Evolutionary conservation across 2,329 filamentous ascomycete genomes (phyloP).

Genomic region (Didymella pinodella): DNA sequence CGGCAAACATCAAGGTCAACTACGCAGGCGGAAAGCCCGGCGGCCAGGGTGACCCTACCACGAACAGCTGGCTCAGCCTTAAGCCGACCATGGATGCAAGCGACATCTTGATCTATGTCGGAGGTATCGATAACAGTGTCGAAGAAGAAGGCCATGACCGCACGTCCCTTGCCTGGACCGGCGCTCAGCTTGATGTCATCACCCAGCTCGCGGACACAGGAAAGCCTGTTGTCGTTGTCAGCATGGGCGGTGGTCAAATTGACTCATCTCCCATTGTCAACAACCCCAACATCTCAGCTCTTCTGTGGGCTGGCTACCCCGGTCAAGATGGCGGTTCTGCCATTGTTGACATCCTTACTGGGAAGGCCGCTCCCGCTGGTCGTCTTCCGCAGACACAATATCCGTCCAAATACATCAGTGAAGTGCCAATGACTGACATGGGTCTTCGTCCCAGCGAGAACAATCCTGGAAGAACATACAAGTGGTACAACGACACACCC

Average conservation of each 20-base stretch:
- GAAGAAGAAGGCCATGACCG: slow-evolving; percentile 64
- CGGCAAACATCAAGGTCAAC: slow-evolving; percentile 52
- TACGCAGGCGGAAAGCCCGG: slow-evolving; percentile 37
- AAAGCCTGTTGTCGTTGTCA: slow-evolving; percentile 63
- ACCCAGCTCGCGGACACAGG: slow-evolving; percentile 55
- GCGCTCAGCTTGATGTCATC: slow-evolving; percentile 62
- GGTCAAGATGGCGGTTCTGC: slow-evolving; percentile 68
- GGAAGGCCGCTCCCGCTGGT: slow-evolving; percentile 62
- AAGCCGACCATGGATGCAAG: slow-evolving; percentile 38
- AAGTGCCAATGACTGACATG: slow-evolving; percentile 66
- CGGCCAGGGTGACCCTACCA: slow-evolving; percentile 42
- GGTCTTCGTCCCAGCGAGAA: slow-evolving; percentile 57
- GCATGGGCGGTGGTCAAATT: slow-evolving; percentile 63
- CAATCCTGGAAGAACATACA: slow-evolving; percentile 65
- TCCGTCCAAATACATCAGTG: slow-evolving; percentile 59
- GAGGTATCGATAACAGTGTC: slow-evolving; percentile 63
- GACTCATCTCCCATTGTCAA: slow-evolving; percentile 61
- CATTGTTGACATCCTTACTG: slow-evolving; percentile 63
- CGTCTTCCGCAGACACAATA: slow-evolving; percentile 66
- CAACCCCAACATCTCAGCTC: slow-evolving; percentile 58
- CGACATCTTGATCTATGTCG: slow-evolving; percentile 65
- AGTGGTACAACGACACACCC: slow-evolving; percentile 62
- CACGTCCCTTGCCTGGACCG: slow-evolving; percentile 61
- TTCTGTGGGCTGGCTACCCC: slow-evolving; percentile 68
- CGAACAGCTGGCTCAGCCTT: slow-evolving; percentile 31